Evolutionary conservation across 768 basidiomycete species (phyloP).

Genomic region (Suillus decipiens): DNA sequence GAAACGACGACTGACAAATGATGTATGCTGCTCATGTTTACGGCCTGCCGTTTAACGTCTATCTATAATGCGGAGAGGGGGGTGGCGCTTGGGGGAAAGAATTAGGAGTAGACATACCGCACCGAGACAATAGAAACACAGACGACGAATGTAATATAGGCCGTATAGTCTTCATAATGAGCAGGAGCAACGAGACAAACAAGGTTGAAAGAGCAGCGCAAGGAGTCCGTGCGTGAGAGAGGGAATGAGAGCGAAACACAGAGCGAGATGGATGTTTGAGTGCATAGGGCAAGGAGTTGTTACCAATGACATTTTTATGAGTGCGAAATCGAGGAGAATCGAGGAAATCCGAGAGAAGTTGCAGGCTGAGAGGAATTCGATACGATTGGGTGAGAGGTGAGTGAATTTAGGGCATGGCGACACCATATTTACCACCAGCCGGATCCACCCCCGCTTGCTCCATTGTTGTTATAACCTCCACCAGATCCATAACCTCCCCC

Average conservation of each 20-base stretch:
- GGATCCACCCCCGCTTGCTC: constrained; percentile 32
- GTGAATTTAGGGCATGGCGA: constrained; percentile 12
- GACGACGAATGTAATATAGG: constrained; percentile 41
- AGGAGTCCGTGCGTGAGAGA: constrained; percentile 38
- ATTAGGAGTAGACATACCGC: constrained; percentile 25
- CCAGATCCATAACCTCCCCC: constrained; percentile 43
- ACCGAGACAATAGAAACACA: constrained; percentile 40
- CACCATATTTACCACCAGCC: constrained; percentile 49
- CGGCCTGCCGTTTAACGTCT: constrained; percentile 46
- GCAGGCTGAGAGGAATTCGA: constrained; percentile 11
- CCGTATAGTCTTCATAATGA: constrained; percentile 46
- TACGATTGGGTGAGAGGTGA: constrained; percentile 12
- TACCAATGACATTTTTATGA: constrained; percentile 27
- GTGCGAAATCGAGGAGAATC: constrained; percentile 18
- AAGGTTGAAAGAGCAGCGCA: constrained; percentile 67
- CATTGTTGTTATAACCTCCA: constrained; percentile 25
- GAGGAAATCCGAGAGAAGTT: constrained; percentile 19
- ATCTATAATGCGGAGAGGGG: constrained; percentile 36
- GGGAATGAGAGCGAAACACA: constrained; percentile 30
- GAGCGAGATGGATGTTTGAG: constrained; percentile 19
- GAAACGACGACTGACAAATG: constrained; percentile 50
- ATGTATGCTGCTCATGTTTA: constrained; percentile 48
- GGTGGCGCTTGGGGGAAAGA: constrained; percentile 25
- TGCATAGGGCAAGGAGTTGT: constrained; percentile 18
- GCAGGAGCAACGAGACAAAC: constrained; percentile 58